Percentiles rank a stretch among this genome's conserved stretches.
Conservation (phyloP, 1,284 basidiomycete genomes). For the Farysia itapuensis region DNA sequence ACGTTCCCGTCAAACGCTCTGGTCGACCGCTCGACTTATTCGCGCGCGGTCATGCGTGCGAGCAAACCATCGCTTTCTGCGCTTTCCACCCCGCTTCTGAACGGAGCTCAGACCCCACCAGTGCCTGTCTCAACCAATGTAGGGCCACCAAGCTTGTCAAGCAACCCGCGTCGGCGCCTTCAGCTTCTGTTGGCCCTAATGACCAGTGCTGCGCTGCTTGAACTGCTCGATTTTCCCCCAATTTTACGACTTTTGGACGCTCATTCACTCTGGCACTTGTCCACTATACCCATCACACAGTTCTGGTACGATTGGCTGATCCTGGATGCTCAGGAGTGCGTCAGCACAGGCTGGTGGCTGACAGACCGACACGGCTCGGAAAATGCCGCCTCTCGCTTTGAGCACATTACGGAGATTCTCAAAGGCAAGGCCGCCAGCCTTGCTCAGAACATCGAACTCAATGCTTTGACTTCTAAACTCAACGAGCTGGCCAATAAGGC, state of each 20-base stretch:
- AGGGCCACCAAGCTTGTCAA: slow-evolving; percentile 34
- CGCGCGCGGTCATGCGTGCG: slow-evolving; percentile 65
- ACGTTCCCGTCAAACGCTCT: slow-evolving; percentile 29
- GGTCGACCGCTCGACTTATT: slow-evolving; percentile 33
- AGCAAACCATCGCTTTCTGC: slow-evolving; percentile 57
- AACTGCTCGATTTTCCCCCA: slow-evolving; percentile 90
- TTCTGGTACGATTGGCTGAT: slow-evolving; percentile 70
- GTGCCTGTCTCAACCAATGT: slow-evolving; percentile 40
- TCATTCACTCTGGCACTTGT: slow-evolving; percentile 89
- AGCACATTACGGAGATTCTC: slow-evolving; percentile 29
- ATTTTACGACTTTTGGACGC: slow-evolving; percentile 76
- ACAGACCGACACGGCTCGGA: slow-evolving; percentile 10
- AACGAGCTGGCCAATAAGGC: slow-evolving; percentile 43
- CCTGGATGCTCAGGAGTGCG: slow-evolving; percentile 51
- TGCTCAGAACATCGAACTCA: slow-evolving; percentile 41
- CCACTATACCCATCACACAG: slow-evolving; percentile 76
- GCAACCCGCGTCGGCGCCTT: slow-evolving; percentile 61
- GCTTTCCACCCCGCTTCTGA: slow-evolving; percentile 17
- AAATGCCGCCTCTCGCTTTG: slow-evolving; percentile 4
- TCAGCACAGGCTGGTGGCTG: slow-evolving; percentile 44
- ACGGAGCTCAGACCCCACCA: slow-evolving; percentile 38
- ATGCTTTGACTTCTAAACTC: slow-evolving; percentile 38
- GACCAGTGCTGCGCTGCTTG: slow-evolving; percentile 75
- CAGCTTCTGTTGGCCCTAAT: slow-evolving; percentile 67
- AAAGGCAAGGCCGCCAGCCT: slow-evolving; percentile 30